These are phyloP conservation scores for Scutellaria baicalensis DNA, from an alignment of 257 asterid genomes.

Conservation along the genomic window DNA sequence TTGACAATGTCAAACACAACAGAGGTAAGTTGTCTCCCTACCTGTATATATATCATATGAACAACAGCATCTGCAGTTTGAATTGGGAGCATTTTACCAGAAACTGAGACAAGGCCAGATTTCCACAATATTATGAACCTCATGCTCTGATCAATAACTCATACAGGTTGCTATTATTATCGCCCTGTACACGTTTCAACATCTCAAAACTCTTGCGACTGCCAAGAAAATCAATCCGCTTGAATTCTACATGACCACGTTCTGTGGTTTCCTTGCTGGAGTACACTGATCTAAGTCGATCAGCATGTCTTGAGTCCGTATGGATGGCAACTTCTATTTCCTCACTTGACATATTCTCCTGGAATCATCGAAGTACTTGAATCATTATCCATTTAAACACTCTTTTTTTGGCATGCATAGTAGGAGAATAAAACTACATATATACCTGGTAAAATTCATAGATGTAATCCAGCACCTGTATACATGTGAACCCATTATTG, in stretches of 20 bases:
- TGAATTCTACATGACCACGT: constrained; percentile 33
- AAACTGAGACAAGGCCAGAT: neutral
- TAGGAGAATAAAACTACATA: no score
- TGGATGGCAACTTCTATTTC: constrained; percentile 80
- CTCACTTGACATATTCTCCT: constrained; percentile 70
- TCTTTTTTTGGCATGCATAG: neutral
- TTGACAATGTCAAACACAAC: neutral
- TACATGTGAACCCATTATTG: constrained; percentile 66
- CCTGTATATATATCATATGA: neutral
- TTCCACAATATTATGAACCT: neutral
- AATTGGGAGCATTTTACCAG: neutral
- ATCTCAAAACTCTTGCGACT: constrained; percentile 90
- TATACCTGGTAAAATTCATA: constrained; percentile 83
- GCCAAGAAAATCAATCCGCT: constrained; percentile 76
- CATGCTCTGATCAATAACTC: constrained; percentile 78
- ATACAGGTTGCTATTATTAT: constrained; percentile 59
- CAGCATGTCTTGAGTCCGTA: constrained; percentile 92
- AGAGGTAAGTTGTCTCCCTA: neutral
- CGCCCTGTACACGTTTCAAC: constrained; percentile 85
- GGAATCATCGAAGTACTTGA: neutral
- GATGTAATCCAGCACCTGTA: constrained; percentile 73
- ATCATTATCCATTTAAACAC: neutral
- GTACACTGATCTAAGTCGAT: constrained; percentile 56
- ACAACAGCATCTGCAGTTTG: neutral
- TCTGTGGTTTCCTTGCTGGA: constrained; percentile 45